These are phyloP conservation scores for Cladophialophora psammophila DNA, from an alignment of 2,329 filamentous ascomycete species.

Conservation along the genomic window DNA sequence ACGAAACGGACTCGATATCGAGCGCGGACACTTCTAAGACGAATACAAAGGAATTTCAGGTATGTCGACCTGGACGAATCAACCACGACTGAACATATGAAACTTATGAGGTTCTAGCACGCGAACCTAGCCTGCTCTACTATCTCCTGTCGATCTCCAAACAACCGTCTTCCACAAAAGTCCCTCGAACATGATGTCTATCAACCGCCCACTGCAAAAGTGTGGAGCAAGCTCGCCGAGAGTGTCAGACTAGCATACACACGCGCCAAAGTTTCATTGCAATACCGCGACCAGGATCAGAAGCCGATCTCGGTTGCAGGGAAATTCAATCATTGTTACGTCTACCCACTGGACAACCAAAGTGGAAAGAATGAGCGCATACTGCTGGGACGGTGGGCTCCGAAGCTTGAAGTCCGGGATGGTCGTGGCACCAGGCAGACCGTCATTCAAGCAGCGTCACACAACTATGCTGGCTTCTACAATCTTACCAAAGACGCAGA, in stretches of 20 bases:
- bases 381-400: slow-evolving; percentile 2
- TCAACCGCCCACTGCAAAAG: not conserved
- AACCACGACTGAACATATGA: not conserved
- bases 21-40: not conserved
- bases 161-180: not conserved
- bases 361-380: slow-evolving; percentile 25
- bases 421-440: slow-evolving; percentile 4
- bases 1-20: slow-evolving; percentile 1
- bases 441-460: slow-evolving; percentile 27
- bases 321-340: slow-evolving; percentile 19
- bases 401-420: slow-evolving; percentile 10
- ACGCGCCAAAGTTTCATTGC: slow-evolving; percentile 1
- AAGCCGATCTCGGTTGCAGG: slow-evolving; percentile 18
- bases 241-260: slow-evolving; percentile 15
- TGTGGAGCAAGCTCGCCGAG: slow-evolving; percentile 10
- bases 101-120: not conserved
- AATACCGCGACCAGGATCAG: not conserved
- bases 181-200: slow-evolving; percentile 7
- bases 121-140: not conserved
- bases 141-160: not conserved
- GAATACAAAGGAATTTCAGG: not conserved
- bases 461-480: slow-evolving; percentile 29
- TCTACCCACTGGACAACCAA: slow-evolving; percentile 22
- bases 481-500: slow-evolving; percentile 10
- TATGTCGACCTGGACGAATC: not conserved